phyloP scores from a whole-genome alignment of 1,284 basidiomycete species.

The Entoloma clypeatum region DNA sequence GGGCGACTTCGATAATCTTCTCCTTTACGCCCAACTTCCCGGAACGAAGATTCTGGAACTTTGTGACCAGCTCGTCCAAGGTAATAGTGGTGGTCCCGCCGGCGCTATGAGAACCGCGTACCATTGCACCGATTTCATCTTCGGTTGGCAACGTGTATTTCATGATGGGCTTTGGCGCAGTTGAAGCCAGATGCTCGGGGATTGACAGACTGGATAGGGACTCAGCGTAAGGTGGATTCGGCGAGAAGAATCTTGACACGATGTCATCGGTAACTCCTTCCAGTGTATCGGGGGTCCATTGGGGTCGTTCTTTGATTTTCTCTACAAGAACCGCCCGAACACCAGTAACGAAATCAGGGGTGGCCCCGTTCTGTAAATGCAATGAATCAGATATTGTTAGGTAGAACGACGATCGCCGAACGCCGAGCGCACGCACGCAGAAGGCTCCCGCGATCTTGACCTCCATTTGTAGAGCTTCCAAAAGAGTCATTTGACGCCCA shows the following conservation, averaged over 20 bases:
- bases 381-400: conserved; percentile 17
- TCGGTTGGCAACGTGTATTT: conserved; percentile 67
- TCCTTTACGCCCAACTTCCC: conserved; percentile 70
- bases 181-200: conserved; percentile 33
- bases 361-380: conserved; percentile 58
- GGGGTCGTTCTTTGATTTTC: conserved; percentile 53
- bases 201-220: conserved; percentile 48
- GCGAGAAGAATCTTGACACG: conserved; percentile 56
- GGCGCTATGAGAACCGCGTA: conserved; percentile 52
- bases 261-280: conserved; percentile 56
- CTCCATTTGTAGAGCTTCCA: conserved; percentile 77
- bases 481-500: conserved; percentile 61
- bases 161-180: conserved; percentile 41
- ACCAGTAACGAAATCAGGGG: conserved; percentile 79
- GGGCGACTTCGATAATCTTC: conserved; percentile 71
- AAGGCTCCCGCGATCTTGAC: conserved; percentile 75
- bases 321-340: conserved; percentile 72
- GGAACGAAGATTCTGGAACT: conserved; percentile 44
- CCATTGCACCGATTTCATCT: conserved; percentile 56
- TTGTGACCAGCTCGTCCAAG: conserved; percentile 55
- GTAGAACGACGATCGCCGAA: conserved; percentile 14
- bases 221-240: conserved; percentile 44
- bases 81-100: conserved; percentile 59
- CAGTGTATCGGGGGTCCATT: conserved; percentile 64
- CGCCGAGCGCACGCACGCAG: conserved; percentile 54